A percentile compares a stretch with the other conserved stretches of the same genome.
phyloP scores from a whole-genome alignment of 495 filamentous ascomycete species.

The Cairneyella variabilis region DNA sequence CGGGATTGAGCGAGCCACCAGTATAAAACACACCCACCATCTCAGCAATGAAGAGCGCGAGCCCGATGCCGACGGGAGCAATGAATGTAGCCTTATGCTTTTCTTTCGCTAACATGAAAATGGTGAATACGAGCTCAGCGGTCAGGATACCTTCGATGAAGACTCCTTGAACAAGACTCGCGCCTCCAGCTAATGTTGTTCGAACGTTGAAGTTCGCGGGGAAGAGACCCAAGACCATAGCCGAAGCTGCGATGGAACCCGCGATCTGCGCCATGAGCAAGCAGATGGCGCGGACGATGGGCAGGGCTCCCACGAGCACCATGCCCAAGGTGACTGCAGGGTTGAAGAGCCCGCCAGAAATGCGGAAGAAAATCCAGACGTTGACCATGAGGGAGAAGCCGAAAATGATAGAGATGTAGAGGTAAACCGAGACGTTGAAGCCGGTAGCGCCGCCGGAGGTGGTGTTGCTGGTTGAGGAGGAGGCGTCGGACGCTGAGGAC shows the following conservation, averaged over 20 bases:
- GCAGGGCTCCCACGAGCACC: constrained; percentile 52
- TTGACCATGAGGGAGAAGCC: constrained; percentile 64
- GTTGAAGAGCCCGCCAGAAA: constrained; percentile 63
- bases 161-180: constrained; percentile 45
- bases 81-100: constrained; percentile 48
- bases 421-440: constrained; percentile 32
- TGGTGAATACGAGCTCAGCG: constrained; percentile 48
- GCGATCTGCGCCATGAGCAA: constrained; percentile 53
- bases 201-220: constrained; percentile 44
- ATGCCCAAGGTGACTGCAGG: constrained; percentile 59
- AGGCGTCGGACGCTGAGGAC: constrained; percentile 21
- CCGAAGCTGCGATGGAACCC: constrained; percentile 53
- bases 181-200: constrained; percentile 38
- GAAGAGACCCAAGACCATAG: constrained; percentile 47
- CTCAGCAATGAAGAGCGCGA: constrained; percentile 48
- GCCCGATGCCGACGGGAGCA: constrained; percentile 51
- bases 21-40: constrained; percentile 60
- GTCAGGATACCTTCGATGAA: constrained; percentile 55
- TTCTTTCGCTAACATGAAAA: constrained; percentile 55
- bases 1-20: constrained; percentile 70
- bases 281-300: constrained; percentile 42
- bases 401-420: constrained; percentile 53
- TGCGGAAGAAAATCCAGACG: constrained; percentile 64
- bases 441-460: constrained; percentile 24
- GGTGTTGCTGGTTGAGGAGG: constrained; percentile 22